Conservation (phyloP, 208 protist species). For the Naegleria lovaniensis region DNA sequence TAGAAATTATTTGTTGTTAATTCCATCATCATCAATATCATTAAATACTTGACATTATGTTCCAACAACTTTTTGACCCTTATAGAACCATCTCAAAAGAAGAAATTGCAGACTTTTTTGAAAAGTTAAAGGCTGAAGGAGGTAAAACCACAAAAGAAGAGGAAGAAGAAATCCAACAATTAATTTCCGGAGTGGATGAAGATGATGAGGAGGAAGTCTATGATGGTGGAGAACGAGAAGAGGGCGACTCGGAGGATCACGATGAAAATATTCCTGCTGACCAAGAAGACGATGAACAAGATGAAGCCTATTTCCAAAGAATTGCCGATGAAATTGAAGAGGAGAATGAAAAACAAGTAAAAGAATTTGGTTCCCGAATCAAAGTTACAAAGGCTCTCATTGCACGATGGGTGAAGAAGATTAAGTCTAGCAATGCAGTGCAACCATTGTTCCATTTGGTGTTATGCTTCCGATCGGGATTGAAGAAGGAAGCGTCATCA, state of each 20-base stretch:
- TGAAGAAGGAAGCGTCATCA: neutral
- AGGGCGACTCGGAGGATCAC: neutral
- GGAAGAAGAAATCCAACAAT: conserved; percentile 1
- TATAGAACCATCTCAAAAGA: neutral
- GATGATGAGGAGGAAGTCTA: neutral
- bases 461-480: neutral
- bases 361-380: neutral
- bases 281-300: neutral
- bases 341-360: neutral
- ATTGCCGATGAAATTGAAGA: neutral
- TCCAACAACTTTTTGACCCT: no score
- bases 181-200: neutral
- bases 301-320: neutral
- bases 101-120: neutral
- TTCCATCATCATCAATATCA: no score
- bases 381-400: neutral
- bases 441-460: neutral
- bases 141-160: neutral
- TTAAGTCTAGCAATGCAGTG: neutral
- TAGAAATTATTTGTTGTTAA: no score
- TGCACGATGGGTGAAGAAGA: neutral
- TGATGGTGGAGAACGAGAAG: neutral
- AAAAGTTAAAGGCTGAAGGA: neutral
- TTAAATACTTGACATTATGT: no score
- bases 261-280: neutral